Percentiles rank a stretch among this genome's conserved stretches.
phyloP scores from a whole-genome alignment of 768 basidiomycete genomes.

The Gloeostereum incarnatum region DNA sequence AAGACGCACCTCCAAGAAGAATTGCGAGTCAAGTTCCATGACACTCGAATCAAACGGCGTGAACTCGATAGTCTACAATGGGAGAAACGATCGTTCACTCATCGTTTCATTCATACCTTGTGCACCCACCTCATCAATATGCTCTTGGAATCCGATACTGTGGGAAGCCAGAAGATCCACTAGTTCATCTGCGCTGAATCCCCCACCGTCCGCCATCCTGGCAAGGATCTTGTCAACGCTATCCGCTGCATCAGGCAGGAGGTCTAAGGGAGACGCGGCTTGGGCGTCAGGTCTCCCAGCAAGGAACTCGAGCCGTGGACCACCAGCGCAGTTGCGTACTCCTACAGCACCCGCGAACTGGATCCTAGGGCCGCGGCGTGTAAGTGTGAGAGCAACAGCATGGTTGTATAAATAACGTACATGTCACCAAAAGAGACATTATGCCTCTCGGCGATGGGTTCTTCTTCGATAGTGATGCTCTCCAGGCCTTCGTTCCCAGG shows the following conservation, averaged over 20 bases:
- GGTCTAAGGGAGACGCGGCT: constrained; percentile 9
- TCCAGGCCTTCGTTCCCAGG: constrained; percentile 20
- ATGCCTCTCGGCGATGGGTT: constrained; percentile 12
- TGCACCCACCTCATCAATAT: background rate
- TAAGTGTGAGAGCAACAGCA: background rate
- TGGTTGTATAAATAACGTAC: constrained; percentile 8
- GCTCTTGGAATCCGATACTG: background rate
- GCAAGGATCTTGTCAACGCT: constrained; percentile 13
- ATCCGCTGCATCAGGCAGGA: constrained; percentile 17
- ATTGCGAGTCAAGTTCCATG: constrained; percentile 13
- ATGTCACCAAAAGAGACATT: constrained; percentile 16
- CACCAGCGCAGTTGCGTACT: constrained; percentile 20
- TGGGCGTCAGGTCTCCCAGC: constrained; percentile 16
- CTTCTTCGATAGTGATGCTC: constrained; percentile 15
- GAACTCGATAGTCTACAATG: constrained; percentile 8
- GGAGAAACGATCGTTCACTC: constrained; percentile 11
- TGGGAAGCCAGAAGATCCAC: constrained; percentile 17
- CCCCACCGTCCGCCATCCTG: constrained; percentile 16
- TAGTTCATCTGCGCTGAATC: constrained; percentile 16
- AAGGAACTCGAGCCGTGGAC: constrained; percentile 17
- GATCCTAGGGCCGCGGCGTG: constrained; percentile 8
- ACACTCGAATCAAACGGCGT: constrained; percentile 15
- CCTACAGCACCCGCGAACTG: constrained; percentile 20
- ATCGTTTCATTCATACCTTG: constrained; percentile 9
- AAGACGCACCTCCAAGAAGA: constrained; percentile 17